phyloP scores from a whole-genome alignment of 2,329 filamentous ascomycete genomes.

The Niveomyces coronatus region DNA sequence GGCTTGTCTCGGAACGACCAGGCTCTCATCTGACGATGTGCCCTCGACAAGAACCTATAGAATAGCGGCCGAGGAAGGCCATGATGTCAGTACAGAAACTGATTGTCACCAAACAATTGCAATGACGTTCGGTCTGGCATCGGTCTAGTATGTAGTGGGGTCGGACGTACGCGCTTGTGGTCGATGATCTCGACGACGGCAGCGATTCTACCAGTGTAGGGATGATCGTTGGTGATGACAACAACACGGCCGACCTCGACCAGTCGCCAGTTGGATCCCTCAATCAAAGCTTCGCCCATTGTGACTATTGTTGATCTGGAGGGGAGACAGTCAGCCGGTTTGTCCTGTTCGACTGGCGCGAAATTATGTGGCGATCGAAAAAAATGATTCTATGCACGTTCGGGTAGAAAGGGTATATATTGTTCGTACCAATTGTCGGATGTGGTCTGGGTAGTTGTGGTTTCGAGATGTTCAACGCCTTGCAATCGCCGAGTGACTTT shows the following conservation, averaged over 20 bases:
- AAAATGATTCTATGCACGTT: constrained; percentile 2
- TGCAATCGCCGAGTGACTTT: constrained; percentile 30
- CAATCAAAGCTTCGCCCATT: constrained; percentile 78
- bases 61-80: constrained; percentile 20
- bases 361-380: constrained; percentile 2
- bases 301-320: constrained; percentile 46
- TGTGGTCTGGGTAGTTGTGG: constrained; percentile 12
- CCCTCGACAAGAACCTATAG: constrained; percentile 87
- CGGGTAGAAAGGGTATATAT: constrained; percentile 1
- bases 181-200: constrained; percentile 99
- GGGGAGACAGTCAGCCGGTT: constrained; percentile 21
- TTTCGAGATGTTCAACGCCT: constrained; percentile 21
- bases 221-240: constrained; percentile 72
- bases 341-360: constrained; percentile 12
- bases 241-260: constrained; percentile 98
- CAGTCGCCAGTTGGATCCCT: constrained; percentile 80
- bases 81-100: constrained; percentile 12
- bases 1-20: constrained; percentile 78
- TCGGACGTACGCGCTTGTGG: constrained; percentile 88
- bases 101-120: not conserved
- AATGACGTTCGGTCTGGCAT: constrained; percentile 1
- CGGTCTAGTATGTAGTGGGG: not conserved
- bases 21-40: constrained; percentile 70
- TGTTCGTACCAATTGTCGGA: constrained; percentile 13
- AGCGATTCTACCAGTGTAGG: constrained; percentile 76